Conservation (phyloP, 495 filamentous ascomycete species). For the Annulohypoxylon bovei region DNA sequence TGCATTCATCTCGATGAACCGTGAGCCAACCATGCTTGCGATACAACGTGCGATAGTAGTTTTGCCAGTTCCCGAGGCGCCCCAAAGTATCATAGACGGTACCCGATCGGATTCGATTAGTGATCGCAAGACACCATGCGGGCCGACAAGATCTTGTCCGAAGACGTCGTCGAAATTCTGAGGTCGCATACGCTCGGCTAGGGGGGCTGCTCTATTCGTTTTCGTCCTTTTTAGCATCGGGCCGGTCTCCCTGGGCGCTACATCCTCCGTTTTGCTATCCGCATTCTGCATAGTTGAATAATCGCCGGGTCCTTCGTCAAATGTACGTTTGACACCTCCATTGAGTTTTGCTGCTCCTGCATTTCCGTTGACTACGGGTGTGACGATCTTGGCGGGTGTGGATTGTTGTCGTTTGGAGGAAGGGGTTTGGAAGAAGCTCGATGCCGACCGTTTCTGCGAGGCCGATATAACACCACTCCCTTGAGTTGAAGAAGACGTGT, state of each 20-base stretch:
- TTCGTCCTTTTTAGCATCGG: slow-evolving; percentile 68
- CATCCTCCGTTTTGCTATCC: slow-evolving; percentile 31
- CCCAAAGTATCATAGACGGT: slow-evolving; percentile 97
- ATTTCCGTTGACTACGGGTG: slow-evolving; percentile 43
- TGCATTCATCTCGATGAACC: slow-evolving; percentile 97
- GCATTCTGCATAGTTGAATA: slow-evolving; percentile 39
- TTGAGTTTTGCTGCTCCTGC: slow-evolving; percentile 31
- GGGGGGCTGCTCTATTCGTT: slow-evolving; percentile 75
- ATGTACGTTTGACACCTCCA: slow-evolving; percentile 53
- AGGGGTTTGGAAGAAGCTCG: slow-evolving; percentile 82
- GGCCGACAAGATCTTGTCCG: slow-evolving; percentile 91
- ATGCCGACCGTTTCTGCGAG: slow-evolving; percentile 62
- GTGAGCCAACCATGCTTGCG: slow-evolving; percentile 77
- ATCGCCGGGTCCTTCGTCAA: slow-evolving; percentile 56
- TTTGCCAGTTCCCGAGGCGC: slow-evolving; percentile 90
- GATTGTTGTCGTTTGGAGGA: slow-evolving; percentile 64
- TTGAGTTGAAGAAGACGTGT: slow-evolving; percentile 45
- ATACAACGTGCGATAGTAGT: slow-evolving; percentile 97
- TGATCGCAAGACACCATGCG: slow-evolving; percentile 82
- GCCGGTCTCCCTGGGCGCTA: slow-evolving; percentile 32
- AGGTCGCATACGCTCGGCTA: slow-evolving; percentile 95
- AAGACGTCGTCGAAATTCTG: slow-evolving; percentile 83
- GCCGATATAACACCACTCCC: slow-evolving; percentile 58
- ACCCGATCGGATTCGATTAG: slow-evolving; percentile 88
- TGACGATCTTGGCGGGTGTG: slow-evolving; percentile 33